Percentiles rank a stretch among this genome's conserved stretches.
These are phyloP conservation scores for Sergeia podlipaevii DNA, from an alignment of 208 protist genomes.

Conservation along the genomic window DNA sequence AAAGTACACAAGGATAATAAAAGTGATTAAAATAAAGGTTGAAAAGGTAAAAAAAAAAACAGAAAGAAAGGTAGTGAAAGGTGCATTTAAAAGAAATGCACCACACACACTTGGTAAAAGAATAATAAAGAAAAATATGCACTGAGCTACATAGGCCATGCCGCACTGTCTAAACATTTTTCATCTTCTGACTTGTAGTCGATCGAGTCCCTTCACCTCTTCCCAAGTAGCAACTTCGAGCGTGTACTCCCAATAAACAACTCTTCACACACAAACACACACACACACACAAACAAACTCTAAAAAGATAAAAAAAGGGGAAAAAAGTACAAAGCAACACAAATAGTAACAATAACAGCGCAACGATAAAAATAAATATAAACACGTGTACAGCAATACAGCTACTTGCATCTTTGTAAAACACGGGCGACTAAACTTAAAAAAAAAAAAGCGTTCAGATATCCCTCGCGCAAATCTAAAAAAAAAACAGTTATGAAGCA, in stretches of 20 bases:
- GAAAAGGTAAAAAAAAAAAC: too few relatives aligned
- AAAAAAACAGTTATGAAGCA: not conserved
- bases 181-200: too few relatives aligned
- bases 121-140: too few relatives aligned
- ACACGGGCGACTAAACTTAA: not conserved
- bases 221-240: too few relatives aligned
- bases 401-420: not conserved
- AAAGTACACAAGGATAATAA: too few relatives aligned
- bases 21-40: too few relatives aligned
- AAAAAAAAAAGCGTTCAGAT: not conserved
- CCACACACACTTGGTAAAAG: too few relatives aligned
- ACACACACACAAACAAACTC: constrained; percentile 9
- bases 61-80: not conserved
- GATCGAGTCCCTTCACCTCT: not conserved
- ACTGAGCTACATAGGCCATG: too few relatives aligned
- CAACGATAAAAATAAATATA: constrained; percentile 5
- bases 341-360: constrained; percentile 5
- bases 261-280: not conserved
- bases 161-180: too few relatives aligned
- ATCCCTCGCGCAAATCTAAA: not conserved
- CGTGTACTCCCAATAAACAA: too few relatives aligned
- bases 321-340: too few relatives aligned
- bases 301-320: not conserved
- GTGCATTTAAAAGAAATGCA: not conserved
- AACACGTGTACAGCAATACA: not conserved